Percentiles rank a stretch among this genome's conserved stretches.
Conservation (phyloP, 2,329 filamentous ascomycete genomes). For the Sclerotinia trifoliorum region DNA sequence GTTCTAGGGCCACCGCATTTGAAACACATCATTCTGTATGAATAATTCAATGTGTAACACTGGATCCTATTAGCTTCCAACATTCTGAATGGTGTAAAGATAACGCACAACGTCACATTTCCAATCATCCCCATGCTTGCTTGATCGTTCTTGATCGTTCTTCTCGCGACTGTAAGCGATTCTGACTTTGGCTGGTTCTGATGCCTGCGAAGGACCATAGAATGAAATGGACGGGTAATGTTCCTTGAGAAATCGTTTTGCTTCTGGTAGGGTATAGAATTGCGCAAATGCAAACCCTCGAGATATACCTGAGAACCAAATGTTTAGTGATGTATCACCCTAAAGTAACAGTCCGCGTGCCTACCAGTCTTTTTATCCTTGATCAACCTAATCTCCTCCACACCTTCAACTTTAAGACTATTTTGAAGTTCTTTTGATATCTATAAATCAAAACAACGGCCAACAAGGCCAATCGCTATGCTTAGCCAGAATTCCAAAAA, state of each 20-base stretch:
- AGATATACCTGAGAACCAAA: conserved; percentile 47
- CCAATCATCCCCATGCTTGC: conserved; percentile 54
- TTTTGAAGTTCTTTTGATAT: conserved; percentile 55
- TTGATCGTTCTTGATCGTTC: conserved; percentile 48
- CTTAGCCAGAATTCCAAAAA: conserved; percentile 42
- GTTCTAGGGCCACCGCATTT: conserved; percentile 55
- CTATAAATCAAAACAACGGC: conserved; percentile 45
- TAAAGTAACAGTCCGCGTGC: conserved; percentile 29
- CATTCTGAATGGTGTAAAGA: neutral
- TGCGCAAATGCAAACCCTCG: conserved; percentile 57
- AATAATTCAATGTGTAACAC: conserved; percentile 58
- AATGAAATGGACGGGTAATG: conserved; percentile 51
- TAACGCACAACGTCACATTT: conserved; percentile 51
- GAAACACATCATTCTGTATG: conserved; percentile 55
- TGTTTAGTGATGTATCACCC: conserved; percentile 22
- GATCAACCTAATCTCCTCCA: conserved; percentile 58
- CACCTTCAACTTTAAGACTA: conserved; percentile 49
- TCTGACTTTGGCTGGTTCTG: conserved; percentile 41
- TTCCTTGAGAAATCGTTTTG: conserved; percentile 52
- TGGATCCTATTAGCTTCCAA: conserved; percentile 36
- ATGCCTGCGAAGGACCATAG: conserved; percentile 45
- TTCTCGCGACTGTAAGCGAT: conserved; percentile 54
- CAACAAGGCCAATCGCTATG: conserved; percentile 39
- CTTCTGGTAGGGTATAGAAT: conserved; percentile 49
- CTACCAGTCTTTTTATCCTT: conserved; percentile 57